Evolutionary conservation across 139 green algal species (phyloP).

Genomic region (Monoraphidium neglectum): DNA sequence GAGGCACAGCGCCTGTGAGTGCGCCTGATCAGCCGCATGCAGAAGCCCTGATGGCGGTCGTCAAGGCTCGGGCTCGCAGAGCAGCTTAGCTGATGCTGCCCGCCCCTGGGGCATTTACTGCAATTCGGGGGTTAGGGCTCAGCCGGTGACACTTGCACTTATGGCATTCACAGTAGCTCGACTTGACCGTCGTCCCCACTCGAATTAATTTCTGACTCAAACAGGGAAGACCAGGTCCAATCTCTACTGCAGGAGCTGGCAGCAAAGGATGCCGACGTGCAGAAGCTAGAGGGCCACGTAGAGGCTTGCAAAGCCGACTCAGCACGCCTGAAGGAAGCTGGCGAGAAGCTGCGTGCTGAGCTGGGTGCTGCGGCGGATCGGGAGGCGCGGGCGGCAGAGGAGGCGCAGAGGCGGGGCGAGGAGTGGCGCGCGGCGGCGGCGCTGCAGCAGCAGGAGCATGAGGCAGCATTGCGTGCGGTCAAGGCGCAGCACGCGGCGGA

Average conservation of each 20-base stretch:
- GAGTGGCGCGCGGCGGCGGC: background rate
- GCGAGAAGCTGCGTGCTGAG: background rate
- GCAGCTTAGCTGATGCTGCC: background rate
- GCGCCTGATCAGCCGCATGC: too few relatives aligned
- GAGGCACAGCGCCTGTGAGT: conserved; percentile 25
- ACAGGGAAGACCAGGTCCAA: too few relatives aligned
- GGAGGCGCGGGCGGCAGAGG: conserved; percentile 1
- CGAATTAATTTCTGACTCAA: too few relatives aligned
- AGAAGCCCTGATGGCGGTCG: background rate
- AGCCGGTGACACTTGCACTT: too few relatives aligned
- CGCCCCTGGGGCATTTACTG: background rate
- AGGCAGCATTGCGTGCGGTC: conserved; percentile 4
- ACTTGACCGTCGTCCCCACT: too few relatives aligned
- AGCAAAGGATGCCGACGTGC: too few relatives aligned
- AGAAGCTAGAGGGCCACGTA: too few relatives aligned
- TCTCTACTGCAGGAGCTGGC: too few relatives aligned
- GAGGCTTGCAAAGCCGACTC: too few relatives aligned
- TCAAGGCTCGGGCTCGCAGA: background rate
- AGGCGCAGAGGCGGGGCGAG: background rate
- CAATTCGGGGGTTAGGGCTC: background rate
- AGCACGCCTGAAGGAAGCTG: background rate
- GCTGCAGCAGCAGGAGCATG: background rate
- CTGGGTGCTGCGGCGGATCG: background rate
- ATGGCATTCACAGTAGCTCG: background rate
- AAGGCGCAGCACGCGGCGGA: conserved; percentile 20